phyloP scores from a whole-genome alignment of 495 filamentous ascomycete species.

The Penicillium parvum region DNA sequence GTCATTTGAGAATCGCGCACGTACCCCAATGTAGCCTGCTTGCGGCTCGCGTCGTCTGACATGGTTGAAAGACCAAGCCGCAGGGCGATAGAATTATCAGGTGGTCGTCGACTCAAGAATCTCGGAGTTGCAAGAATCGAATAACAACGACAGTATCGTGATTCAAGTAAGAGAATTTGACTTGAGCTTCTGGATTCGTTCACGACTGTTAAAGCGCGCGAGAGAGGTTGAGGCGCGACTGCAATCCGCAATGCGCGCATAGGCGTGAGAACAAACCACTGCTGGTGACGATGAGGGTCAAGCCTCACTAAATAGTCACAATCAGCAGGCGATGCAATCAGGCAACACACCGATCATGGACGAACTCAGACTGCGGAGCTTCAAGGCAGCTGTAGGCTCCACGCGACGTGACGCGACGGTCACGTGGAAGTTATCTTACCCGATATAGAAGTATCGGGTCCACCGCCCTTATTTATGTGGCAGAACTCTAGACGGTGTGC shows the following conservation, averaged over 20 bases:
- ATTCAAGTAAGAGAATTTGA: background rate
- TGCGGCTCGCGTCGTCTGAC: slow-evolving; percentile 45
- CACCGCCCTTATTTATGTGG: slow-evolving; percentile 21
- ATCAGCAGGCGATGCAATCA: background rate
- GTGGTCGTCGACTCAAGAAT: no score
- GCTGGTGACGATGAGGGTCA: background rate
- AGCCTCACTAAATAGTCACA: slow-evolving; percentile 6
- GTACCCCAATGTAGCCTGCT: slow-evolving; percentile 93
- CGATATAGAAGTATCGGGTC: background rate
- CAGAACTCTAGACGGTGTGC: slow-evolving; percentile 22
- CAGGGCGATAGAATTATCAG: no score
- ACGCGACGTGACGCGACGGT: slow-evolving; percentile 40
- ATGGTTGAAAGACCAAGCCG: slow-evolving; percentile 20
- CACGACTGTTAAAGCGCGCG: slow-evolving; percentile 10
- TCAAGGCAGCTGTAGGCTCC: slow-evolving; percentile 16
- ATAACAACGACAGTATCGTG: background rate
- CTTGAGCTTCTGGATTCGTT: background rate
- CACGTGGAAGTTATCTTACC: slow-evolving; percentile 30
- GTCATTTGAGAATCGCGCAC: slow-evolving; percentile 76
- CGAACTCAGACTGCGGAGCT: no score
- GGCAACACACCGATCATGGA: slow-evolving; percentile 15
- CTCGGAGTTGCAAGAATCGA: background rate
- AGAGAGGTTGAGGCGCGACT: slow-evolving; percentile 20
- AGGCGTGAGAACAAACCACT: slow-evolving; percentile 8
- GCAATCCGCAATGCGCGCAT: slow-evolving; percentile 26